Evolutionary conservation across 176 grass and related monocot species (phyloP).

Genomic region (Carex parvula): DNA sequence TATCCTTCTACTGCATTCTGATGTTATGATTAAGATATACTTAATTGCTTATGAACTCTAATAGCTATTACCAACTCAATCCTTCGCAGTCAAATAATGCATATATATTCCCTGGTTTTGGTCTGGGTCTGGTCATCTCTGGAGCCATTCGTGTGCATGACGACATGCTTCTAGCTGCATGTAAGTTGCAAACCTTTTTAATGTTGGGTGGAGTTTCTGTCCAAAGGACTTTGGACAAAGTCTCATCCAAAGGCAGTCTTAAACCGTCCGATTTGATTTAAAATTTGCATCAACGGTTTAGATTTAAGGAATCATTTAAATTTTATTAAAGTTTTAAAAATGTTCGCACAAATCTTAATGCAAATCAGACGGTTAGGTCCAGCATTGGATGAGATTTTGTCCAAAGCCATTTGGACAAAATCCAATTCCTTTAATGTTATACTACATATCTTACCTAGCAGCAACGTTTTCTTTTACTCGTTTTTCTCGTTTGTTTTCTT

Average conservation of each 20-base stretch:
- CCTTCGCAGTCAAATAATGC: slow-evolving; percentile 83
- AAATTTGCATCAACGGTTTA: too few relatives aligned
- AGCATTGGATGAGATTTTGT: too few relatives aligned
- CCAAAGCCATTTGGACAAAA: too few relatives aligned
- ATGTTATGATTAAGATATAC: background rate
- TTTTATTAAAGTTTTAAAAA: too few relatives aligned
- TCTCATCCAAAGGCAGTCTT: too few relatives aligned
- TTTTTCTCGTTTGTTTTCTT: background rate
- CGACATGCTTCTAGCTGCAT: slow-evolving; percentile 95
- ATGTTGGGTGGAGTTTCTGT: background rate
- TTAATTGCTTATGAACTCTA: slow-evolving; percentile 21
- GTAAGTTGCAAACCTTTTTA: slow-evolving; percentile 43
- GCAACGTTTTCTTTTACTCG: background rate
- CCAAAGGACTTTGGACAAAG: too few relatives aligned
- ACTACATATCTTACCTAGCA: background rate
- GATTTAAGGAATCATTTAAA: too few relatives aligned
- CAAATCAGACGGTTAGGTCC: too few relatives aligned
- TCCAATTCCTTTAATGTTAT: background rate
- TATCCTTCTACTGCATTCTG: background rate
- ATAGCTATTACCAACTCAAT: slow-evolving; percentile 12
- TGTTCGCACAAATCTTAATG: too few relatives aligned
- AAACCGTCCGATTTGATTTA: too few relatives aligned
- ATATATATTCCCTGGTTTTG: slow-evolving; percentile 96
- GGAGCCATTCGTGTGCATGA: slow-evolving; percentile 87
- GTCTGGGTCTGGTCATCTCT: slow-evolving; percentile 80